These are phyloP conservation scores for Pachysandra terminalis DNA, from an alignment of 164 flowering plant species.

Conservation along the genomic window DNA sequence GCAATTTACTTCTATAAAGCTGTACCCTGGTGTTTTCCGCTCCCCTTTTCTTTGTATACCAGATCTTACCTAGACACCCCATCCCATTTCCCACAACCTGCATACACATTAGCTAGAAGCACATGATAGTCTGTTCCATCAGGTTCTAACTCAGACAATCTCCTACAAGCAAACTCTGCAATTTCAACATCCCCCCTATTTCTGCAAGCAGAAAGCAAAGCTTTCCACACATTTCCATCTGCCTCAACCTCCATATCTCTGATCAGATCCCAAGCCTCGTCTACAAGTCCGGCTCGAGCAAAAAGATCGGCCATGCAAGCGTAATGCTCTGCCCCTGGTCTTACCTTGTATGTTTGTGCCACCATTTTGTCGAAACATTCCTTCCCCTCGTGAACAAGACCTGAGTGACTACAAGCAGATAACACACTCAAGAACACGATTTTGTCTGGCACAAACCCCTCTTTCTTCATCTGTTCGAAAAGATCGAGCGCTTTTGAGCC, in stretches of 20 bases:
- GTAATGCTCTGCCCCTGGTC: slow-evolving; percentile 21
- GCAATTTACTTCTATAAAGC: slow-evolving; percentile 23
- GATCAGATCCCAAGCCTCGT: slow-evolving; percentile 21
- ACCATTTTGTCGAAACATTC: slow-evolving; percentile 10
- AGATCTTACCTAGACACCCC: slow-evolving; percentile 16
- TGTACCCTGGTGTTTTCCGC: slow-evolving; percentile 26
- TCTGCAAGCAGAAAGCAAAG: slow-evolving; percentile 24
- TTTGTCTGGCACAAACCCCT: slow-evolving; percentile 21
- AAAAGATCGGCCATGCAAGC: slow-evolving; percentile 31
- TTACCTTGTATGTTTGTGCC: slow-evolving; percentile 4
- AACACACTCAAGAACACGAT: slow-evolving; percentile 19
- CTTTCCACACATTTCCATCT: slow-evolving; percentile 24
- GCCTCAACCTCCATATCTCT: slow-evolving; percentile 16
- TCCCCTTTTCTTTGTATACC: slow-evolving; percentile 12
- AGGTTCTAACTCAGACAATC: slow-evolving; percentile 19
- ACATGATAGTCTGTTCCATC: slow-evolving; percentile 15
- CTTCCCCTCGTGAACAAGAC: slow-evolving; percentile 23
- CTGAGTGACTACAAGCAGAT: slow-evolving; percentile 30
- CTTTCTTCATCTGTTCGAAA: slow-evolving; percentile 22
- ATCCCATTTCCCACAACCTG: slow-evolving; percentile 25
- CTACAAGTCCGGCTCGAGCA: slow-evolving; percentile 27
- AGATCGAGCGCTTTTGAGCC: slow-evolving; percentile 22
- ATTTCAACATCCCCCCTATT: slow-evolving; percentile 3
- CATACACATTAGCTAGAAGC: slow-evolving; percentile 24
- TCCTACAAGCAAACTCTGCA: slow-evolving; percentile 21